Evolutionary conservation across 192 early-diverging fungal genomes (phyloP).

Genomic region (Backusella psychrophila): DNA sequence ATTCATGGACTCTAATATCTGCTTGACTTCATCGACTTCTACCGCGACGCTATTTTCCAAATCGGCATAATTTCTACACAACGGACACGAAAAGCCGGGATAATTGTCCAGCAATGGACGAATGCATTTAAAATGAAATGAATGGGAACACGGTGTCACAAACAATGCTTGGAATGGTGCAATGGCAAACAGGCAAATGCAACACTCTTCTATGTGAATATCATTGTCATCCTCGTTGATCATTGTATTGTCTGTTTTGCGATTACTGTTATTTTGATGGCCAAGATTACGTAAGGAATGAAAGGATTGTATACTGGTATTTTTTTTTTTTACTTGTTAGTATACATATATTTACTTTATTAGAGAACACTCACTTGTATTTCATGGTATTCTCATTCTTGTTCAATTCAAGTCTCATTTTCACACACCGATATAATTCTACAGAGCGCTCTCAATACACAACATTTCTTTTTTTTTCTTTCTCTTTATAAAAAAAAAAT

Average conservation of each 20-base stretch:
- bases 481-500: not conserved
- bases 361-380: constrained; percentile 23
- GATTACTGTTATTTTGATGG: not conserved
- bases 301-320: not conserved
- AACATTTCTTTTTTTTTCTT: not conserved
- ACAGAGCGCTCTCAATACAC: too few relatives aligned
- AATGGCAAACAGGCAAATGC: constrained; percentile 80
- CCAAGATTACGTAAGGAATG: not conserved
- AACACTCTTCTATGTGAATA: constrained; percentile 56
- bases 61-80: constrained; percentile 92
- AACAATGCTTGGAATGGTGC: constrained; percentile 80
- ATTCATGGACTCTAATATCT: not conserved
- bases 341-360: too few relatives aligned
- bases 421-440: constrained; percentile 89
- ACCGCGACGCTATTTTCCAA: constrained; percentile 74
- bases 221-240: not conserved
- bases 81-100: constrained; percentile 82
- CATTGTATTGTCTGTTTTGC: not conserved
- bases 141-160: constrained; percentile 81
- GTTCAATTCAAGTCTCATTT: constrained; percentile 81
- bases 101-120: constrained; percentile 70
- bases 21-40: constrained; percentile 20
- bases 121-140: constrained; percentile 90
- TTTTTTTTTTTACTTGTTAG: too few relatives aligned
- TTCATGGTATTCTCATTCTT: constrained; percentile 61